A percentile compares a stretch with the other conserved stretches of the same genome.
Evolutionary conservation across 108 stramenopile genomes (phyloP).

Genomic region (Cyclotella choctawhatcheeana): DNA sequence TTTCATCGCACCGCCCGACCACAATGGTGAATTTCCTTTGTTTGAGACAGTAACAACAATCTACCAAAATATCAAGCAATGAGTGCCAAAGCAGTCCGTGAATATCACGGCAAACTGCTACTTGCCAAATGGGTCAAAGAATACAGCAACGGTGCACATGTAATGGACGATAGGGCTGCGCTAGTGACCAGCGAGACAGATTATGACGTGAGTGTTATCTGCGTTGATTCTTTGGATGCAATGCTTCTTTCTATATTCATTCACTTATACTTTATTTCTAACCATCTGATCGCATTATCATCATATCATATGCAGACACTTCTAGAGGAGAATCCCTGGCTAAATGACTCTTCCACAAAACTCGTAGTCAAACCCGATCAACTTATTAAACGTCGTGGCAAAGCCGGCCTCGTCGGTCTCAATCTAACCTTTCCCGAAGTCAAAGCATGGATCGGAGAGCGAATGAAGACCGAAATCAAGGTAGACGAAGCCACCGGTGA

Average conservation of each 20-base stretch:
- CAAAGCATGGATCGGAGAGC: conserved; percentile 75
- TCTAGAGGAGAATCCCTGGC: conserved; percentile 70
- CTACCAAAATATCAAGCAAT: conserved; percentile 36
- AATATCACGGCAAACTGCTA: conserved; percentile 90
- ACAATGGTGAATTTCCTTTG: too few relatives aligned
- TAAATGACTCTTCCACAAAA: conserved; percentile 30
- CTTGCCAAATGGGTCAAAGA: conserved; percentile 74
- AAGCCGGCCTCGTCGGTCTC: conserved; percentile 89
- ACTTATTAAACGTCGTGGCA: conserved; percentile 92
- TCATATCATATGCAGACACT: conserved; percentile 18
- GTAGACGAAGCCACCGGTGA: conserved; percentile 73
- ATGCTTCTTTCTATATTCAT: too few relatives aligned
- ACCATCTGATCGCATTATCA: background rate
- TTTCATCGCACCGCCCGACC: too few relatives aligned
- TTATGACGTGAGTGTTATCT: conserved; percentile 40
- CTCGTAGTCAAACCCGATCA: conserved; percentile 95
- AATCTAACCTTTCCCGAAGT: conserved; percentile 78
- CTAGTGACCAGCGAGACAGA: conserved; percentile 53
- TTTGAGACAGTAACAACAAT: too few relatives aligned
- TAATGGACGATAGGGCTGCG: conserved; percentile 67
- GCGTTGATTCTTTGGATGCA: too few relatives aligned
- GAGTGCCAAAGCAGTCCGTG: conserved; percentile 89
- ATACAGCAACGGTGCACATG: conserved; percentile 54
- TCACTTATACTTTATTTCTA: background rate
- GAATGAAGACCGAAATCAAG: conserved; percentile 70